A percentile compares a stretch with the other conserved stretches of the same genome.
phyloP scores from a whole-genome alignment of 2,329 filamentous ascomycete genomes.

The Periconia digitata region DNA sequence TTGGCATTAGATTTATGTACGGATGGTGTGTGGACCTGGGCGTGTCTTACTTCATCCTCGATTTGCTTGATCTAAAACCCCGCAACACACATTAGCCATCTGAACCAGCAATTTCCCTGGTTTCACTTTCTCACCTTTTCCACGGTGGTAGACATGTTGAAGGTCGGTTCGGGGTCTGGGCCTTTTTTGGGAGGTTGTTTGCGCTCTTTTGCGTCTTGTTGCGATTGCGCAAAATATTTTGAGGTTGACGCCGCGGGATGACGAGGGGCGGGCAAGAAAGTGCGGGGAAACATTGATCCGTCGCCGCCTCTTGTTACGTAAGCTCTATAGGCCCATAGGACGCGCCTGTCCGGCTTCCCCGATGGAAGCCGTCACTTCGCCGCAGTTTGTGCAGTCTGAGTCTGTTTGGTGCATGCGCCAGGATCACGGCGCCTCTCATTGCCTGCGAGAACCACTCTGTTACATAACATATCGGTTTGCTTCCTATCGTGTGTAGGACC shows the following conservation, averaged over 20 bases:
- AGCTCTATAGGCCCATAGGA: too few species aligned
- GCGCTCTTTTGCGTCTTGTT: constrained; percentile 1
- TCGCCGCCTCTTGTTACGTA: too few species aligned
- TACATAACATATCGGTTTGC: constrained; percentile 24
- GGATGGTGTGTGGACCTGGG: constrained; percentile 14
- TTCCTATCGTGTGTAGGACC: background rate
- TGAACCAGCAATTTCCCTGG: constrained; percentile 27
- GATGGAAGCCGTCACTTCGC: constrained; percentile 24
- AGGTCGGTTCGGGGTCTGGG: constrained; percentile 5
- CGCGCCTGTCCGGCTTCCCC: constrained; percentile 16
- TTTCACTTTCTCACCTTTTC: constrained; percentile 72
- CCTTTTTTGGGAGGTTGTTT: constrained; percentile 1
- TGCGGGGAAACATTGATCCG: background rate
- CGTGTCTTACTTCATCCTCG: constrained; percentile 77
- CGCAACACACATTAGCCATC: constrained; percentile 29
- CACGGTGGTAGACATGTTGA: constrained; percentile 91
- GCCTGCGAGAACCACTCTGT: constrained; percentile 19
- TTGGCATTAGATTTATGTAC: constrained; percentile 23
- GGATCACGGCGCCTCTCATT: background rate
- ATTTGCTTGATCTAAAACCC: constrained; percentile 85
- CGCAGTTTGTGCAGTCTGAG: background rate
- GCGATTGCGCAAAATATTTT: constrained; percentile 34
- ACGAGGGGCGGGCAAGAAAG: constrained; percentile 25
- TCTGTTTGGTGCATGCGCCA: background rate
- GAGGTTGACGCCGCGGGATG: constrained; percentile 26